These are phyloP conservation scores for Aspergillus pseudonomiae DNA, from an alignment of 2,329 filamentous ascomycete genomes.

Conservation along the genomic window DNA sequence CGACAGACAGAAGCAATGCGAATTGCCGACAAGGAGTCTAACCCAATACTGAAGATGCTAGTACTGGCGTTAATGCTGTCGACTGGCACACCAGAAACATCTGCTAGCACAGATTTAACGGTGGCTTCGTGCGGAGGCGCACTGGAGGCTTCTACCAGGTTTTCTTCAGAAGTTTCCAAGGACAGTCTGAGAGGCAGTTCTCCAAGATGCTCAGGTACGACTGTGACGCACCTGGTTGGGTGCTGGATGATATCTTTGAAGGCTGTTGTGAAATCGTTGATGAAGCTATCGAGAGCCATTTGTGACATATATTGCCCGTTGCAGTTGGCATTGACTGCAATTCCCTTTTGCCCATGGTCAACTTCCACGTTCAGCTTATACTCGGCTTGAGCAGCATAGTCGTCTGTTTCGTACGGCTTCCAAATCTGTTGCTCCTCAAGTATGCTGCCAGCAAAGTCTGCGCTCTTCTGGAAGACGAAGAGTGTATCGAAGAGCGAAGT, in stretches of 20 bases:
- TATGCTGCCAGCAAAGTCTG: slow-evolving; percentile 15
- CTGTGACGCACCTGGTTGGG: slow-evolving; percentile 27
- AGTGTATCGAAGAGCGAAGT: slow-evolving; percentile 51
- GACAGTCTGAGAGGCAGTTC: slow-evolving; percentile 25
- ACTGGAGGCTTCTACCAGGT: slow-evolving; percentile 1
- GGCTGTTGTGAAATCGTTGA: slow-evolving; percentile 22
- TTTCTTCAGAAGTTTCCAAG: not conserved
- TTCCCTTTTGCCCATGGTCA: slow-evolving; percentile 27
- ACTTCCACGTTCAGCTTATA: slow-evolving; percentile 36
- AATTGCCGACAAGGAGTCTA: slow-evolving; percentile 38
- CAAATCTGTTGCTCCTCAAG: slow-evolving; percentile 27
- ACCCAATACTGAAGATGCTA: slow-evolving; percentile 35
- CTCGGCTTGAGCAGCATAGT: slow-evolving; percentile 28
- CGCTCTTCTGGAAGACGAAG: slow-evolving; percentile 55
- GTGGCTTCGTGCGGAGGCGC: slow-evolving; percentile 20
- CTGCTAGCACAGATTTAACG: slow-evolving; percentile 27
- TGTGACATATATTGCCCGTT: slow-evolving; percentile 27
- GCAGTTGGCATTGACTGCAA: slow-evolving; percentile 26
- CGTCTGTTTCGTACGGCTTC: slow-evolving; percentile 25
- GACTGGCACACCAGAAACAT: slow-evolving; percentile 23
- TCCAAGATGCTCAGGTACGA: slow-evolving; percentile 25
- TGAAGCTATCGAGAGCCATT: slow-evolving; percentile 19
- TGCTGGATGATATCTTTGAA: slow-evolving; percentile 34
- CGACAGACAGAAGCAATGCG: slow-evolving; percentile 32
- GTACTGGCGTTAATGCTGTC: slow-evolving; percentile 27